Conservation (phyloP, 108 stramenopile genomes). For the Cylindrotheca fusiformis region DNA sequence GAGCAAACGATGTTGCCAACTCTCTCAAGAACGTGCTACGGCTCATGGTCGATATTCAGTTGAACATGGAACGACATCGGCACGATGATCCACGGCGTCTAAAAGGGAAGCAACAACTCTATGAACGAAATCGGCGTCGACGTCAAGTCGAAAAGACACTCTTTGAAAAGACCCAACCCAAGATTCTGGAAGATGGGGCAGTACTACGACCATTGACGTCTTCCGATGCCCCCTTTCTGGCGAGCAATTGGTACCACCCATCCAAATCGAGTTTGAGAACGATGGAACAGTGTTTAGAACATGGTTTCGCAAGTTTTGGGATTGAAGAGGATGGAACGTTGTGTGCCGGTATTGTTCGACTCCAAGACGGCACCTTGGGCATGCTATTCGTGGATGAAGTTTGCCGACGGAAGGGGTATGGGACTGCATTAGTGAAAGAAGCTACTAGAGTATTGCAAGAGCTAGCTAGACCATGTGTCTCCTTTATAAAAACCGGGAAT, state of each 20-base stretch:
- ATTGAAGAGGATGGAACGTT: conserved; percentile 33
- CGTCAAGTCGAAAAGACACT: conserved; percentile 19
- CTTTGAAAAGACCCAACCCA: conserved; percentile 25
- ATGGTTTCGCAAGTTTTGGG: conserved; percentile 33
- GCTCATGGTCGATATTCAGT: background rate
- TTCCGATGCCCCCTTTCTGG: background rate
- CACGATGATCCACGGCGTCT: conserved; percentile 7
- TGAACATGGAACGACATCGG: conserved; percentile 4
- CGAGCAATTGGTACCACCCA: conserved; percentile 4
- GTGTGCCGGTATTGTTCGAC: conserved; percentile 42
- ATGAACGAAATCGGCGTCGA: background rate
- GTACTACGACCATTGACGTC: background rate
- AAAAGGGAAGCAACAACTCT: conserved; percentile 3
- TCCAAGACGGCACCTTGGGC: conserved; percentile 42
- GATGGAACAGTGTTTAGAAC: conserved; percentile 14
- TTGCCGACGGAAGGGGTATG: conserved; percentile 39
- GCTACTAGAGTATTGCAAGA: conserved; percentile 23
- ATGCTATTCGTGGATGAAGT: conserved; percentile 49
- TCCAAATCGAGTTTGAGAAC: conserved; percentile 11
- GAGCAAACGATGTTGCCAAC: background rate
- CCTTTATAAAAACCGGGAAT: conserved; percentile 53
- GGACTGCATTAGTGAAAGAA: conserved; percentile 30
- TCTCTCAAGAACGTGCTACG: background rate
- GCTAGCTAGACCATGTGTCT: conserved; percentile 11
- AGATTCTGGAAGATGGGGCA: conserved; percentile 6